Conservation (phyloP, 495 filamentous ascomycete genomes). For the Neurospora hispaniola region DNA sequence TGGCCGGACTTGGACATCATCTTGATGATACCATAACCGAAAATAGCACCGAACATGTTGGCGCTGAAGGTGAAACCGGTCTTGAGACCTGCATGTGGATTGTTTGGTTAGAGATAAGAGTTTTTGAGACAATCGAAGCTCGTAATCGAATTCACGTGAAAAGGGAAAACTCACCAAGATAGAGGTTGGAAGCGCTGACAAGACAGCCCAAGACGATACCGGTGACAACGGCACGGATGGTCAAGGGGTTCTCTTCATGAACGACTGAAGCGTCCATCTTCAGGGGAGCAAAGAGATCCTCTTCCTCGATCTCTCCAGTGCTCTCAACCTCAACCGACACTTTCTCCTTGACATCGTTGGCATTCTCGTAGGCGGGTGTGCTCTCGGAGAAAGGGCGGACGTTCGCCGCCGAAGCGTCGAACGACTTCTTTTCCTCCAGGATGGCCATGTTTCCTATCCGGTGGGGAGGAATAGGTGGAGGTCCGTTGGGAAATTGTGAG, state of each 20-base stretch:
- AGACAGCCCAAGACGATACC: slow-evolving; percentile 49
- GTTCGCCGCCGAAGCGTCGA: slow-evolving; percentile 6
- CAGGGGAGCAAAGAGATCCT: slow-evolving; percentile 37
- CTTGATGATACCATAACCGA: slow-evolving; percentile 57
- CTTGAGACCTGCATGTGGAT: slow-evolving; percentile 38
- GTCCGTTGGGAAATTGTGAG: neutral
- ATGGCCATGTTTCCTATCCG: slow-evolving; percentile 12
- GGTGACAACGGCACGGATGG: slow-evolving; percentile 44
- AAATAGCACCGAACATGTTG: slow-evolving; percentile 51
- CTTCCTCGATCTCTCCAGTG: slow-evolving; percentile 19
- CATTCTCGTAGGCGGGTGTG: slow-evolving; percentile 13
- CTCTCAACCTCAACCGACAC: slow-evolving; percentile 9
- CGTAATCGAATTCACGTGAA: neutral
- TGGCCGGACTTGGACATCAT: slow-evolving; percentile 31
- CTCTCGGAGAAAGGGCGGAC: slow-evolving; percentile 20
- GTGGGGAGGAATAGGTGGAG: neutral
- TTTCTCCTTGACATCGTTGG: slow-evolving; percentile 14
- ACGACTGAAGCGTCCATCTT: slow-evolving; percentile 32
- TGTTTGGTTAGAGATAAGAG: slow-evolving; percentile 17
- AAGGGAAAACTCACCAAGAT: slow-evolving; percentile 37
- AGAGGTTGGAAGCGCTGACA: slow-evolving; percentile 55
- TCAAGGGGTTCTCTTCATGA: slow-evolving; percentile 41
- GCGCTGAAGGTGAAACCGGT: slow-evolving; percentile 55
- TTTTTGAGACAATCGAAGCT: neutral
- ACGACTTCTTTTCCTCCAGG: slow-evolving; percentile 12